These are phyloP conservation scores for Angophora floribunda DNA, from an alignment of 345 rosid species.

Conservation along the genomic window DNA sequence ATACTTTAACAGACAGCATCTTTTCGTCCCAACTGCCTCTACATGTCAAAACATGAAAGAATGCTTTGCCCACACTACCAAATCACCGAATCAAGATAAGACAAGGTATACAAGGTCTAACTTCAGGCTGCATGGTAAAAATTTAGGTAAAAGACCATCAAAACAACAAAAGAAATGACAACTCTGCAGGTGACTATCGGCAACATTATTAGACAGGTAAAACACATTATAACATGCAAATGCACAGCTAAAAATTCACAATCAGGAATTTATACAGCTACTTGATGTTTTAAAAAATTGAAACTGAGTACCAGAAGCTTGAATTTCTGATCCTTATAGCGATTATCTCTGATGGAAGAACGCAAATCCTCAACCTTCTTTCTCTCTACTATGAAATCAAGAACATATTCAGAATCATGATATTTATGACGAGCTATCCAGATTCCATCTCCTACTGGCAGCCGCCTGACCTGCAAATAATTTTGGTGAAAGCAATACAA, in stretches of 20 bases:
- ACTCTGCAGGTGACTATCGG: neutral
- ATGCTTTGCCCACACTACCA: neutral
- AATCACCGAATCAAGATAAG: neutral
- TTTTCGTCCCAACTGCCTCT: neutral
- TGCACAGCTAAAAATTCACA: neutral
- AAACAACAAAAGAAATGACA: neutral
- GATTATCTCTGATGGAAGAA: slow-evolving; percentile 75
- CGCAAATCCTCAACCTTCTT: slow-evolving; percentile 79
- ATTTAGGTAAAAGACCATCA: neutral
- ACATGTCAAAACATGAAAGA: neutral
- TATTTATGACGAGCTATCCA: slow-evolving; percentile 87
- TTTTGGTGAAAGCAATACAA: neutral
- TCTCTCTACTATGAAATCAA: slow-evolving; percentile 93
- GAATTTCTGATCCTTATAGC: slow-evolving; percentile 85
- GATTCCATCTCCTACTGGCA: slow-evolving; percentile 87
- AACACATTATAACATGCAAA: neutral
- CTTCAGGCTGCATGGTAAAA: neutral
- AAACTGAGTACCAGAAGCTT: slow-evolving; percentile 57
- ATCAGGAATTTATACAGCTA: neutral
- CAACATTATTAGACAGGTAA: neutral
- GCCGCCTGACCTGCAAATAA: slow-evolving; percentile 58
- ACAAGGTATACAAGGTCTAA: neutral
- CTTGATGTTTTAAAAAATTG: neutral
- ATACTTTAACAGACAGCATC: neutral
- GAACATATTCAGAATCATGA: slow-evolving; percentile 56